phyloP scores from a whole-genome alignment of 345 rosid genomes.

The Aethionema arabicum region DNA sequence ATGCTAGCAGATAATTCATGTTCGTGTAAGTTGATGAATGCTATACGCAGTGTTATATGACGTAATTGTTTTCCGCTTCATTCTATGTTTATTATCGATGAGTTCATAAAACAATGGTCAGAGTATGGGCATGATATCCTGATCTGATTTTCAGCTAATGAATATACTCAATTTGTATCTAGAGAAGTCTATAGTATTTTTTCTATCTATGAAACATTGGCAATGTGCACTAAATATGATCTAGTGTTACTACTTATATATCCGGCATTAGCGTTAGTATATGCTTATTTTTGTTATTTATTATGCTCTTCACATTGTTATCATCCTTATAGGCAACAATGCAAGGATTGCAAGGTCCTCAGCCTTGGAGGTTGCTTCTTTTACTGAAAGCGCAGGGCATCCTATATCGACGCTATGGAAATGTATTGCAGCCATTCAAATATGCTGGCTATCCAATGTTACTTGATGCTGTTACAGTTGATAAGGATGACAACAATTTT shows the following conservation, averaged over 20 bases:
- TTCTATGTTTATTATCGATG: constrained; percentile 7
- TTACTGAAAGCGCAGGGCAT: constrained; percentile 95
- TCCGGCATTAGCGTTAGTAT: neutral
- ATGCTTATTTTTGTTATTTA: neutral
- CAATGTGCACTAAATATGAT: constrained; percentile 18
- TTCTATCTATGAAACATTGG: constrained; percentile 15
- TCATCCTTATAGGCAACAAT: constrained; percentile 75
- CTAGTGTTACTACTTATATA: neutral
- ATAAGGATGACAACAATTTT: constrained; percentile 88
- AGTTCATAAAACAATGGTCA: constrained; percentile 8
- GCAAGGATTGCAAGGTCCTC: constrained; percentile 99
- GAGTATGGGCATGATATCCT: constrained; percentile 1
- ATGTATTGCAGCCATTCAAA: constrained; percentile 88
- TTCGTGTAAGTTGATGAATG: constrained; percentile 27
- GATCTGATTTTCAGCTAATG: constrained; percentile 8
- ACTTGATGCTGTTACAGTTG: constrained; percentile 88
- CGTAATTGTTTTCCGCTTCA: constrained; percentile 9
- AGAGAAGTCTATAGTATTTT: constrained; percentile 6
- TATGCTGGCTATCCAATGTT: constrained; percentile 99
- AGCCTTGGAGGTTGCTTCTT: constrained; percentile 96
- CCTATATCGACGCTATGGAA: constrained; percentile 82
- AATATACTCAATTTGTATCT: constrained; percentile 5
- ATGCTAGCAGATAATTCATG: constrained; percentile 4
- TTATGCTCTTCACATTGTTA: neutral
- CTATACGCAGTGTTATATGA: constrained; percentile 1